Conservation (phyloP, 768 basidiomycete genomes). For the Russula vinacea region DNA sequence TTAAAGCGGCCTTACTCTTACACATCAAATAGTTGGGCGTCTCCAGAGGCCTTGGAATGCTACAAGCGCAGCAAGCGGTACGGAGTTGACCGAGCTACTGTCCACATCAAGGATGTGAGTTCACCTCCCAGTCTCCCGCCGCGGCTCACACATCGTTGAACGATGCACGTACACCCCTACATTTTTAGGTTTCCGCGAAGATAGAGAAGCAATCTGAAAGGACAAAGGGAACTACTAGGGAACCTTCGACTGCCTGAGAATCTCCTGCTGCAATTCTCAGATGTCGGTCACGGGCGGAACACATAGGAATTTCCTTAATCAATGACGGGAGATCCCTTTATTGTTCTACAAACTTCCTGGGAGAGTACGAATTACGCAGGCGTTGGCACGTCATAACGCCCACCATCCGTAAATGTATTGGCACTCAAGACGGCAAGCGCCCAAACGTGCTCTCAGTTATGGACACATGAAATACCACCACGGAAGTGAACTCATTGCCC, state of each 20-base stretch:
- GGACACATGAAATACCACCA: conserved; percentile 22
- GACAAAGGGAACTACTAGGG: conserved; percentile 34
- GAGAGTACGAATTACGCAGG: conserved; percentile 15
- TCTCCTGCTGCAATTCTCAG: conserved; percentile 5
- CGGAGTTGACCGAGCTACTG: conserved; percentile 77
- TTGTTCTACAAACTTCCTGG: conserved; percentile 27
- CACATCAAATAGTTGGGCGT: conserved; percentile 54
- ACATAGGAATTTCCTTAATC: conserved; percentile 19
- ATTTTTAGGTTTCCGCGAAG: conserved; percentile 69
- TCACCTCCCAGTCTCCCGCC: neutral
- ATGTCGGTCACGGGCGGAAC: neutral
- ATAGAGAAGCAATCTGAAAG: conserved; percentile 57
- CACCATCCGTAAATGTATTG: conserved; percentile 24
- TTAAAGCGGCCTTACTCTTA: conserved; percentile 12
- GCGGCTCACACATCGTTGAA: conserved; percentile 22
- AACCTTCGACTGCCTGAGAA: conserved; percentile 21
- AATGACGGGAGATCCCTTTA: conserved; percentile 21
- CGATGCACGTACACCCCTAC: conserved; percentile 24
- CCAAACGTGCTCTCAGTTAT: conserved; percentile 18
- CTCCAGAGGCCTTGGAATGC: conserved; percentile 74
- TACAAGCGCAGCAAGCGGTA: conserved; percentile 76
- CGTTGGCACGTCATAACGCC: conserved; percentile 26
- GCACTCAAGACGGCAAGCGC: conserved; percentile 23
- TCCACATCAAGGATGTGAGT: conserved; percentile 80
- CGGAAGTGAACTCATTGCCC: conserved; percentile 14